Percentiles rank a stretch among this genome's conserved stretches.
phyloP scores from a whole-genome alignment of 148 eudicot species.

The Hydrangea macrophylla region DNA sequence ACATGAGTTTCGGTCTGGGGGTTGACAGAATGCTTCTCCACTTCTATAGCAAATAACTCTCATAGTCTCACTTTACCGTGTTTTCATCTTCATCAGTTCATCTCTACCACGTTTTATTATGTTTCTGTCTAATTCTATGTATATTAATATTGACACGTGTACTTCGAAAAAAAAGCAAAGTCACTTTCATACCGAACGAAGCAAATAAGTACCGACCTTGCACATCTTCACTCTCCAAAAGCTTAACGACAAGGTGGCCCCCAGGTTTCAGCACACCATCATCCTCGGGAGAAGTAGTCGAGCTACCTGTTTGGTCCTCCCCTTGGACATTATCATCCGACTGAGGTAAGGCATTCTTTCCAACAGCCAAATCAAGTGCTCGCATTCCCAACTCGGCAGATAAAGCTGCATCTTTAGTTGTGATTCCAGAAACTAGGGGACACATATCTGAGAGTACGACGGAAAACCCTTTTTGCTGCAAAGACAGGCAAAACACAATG shows the following conservation, averaged over 20 bases:
- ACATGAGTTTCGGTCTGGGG: too few species aligned
- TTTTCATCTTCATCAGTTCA: too few species aligned
- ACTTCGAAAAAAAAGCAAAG: too few species aligned
- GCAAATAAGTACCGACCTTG: slow-evolving; percentile 41
- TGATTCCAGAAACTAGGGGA: slow-evolving; percentile 84
- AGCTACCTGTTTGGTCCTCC: slow-evolving; percentile 20
- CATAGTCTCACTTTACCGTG: too few species aligned
- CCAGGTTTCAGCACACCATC: slow-evolving; percentile 56
- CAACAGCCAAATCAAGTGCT: slow-evolving; percentile 81
- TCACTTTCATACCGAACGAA: too few species aligned
- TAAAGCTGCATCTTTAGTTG: slow-evolving; percentile 78
- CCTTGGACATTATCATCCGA: slow-evolving; percentile 14
- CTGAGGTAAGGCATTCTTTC: slow-evolving; percentile 33
- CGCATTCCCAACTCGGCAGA: slow-evolving; percentile 90
- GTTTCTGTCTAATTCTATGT: too few species aligned
- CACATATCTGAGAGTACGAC: slow-evolving; percentile 97
- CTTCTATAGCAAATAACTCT: too few species aligned
- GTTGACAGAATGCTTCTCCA: too few species aligned
- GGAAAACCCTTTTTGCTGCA: slow-evolving; percentile 80
- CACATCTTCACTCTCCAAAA: slow-evolving; percentile 78
- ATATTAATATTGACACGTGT: too few species aligned
- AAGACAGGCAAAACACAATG: slow-evolving; percentile 2
- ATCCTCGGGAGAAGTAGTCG: slow-evolving; percentile 17
- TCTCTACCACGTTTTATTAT: too few species aligned
- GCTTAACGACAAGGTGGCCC: slow-evolving; percentile 80